Percentiles rank a stretch among this genome's conserved stretches.
Evolutionary conservation across 441 rosid genomes (phyloP).

Genomic region (Corymbia calophylla): DNA sequence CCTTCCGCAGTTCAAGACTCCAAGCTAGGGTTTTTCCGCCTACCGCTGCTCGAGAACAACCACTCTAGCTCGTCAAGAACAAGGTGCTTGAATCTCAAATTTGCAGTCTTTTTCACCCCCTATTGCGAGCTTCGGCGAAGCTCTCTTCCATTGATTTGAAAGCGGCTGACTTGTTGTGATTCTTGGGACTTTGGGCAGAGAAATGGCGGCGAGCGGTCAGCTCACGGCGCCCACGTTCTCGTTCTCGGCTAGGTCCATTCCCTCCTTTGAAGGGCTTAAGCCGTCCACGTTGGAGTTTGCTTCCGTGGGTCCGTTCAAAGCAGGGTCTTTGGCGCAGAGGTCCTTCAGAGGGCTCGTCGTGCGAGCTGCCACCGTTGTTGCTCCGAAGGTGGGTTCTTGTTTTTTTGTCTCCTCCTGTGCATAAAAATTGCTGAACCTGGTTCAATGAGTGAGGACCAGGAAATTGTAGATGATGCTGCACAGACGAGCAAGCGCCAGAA

Average conservation of each 20-base stretch:
- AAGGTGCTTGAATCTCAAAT: neutral
- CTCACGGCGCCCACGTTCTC: conserved; percentile 49
- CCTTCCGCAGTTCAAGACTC: too few species aligned
- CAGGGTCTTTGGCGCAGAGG: conserved; percentile 25
- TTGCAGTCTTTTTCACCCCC: neutral
- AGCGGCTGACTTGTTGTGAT: neutral
- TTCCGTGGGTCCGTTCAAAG: conserved; percentile 32
- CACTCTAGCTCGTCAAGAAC: neutral
- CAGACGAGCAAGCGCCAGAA: conserved; percentile 39
- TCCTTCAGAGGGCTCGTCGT: conserved; percentile 52
- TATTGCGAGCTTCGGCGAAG: neutral
- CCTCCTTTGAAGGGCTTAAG: conserved; percentile 65
- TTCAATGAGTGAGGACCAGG: conserved; percentile 29
- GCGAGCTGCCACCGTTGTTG: conserved; percentile 71
- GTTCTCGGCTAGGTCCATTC: conserved; percentile 38
- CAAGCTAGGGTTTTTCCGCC: too few species aligned
- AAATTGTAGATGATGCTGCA: conserved; percentile 30
- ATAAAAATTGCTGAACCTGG: conserved; percentile 25
- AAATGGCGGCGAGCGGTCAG: conserved; percentile 64
- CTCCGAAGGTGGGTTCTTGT: conserved; percentile 64
- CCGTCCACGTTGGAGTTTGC: conserved; percentile 50
- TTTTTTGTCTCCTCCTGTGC: conserved; percentile 1
- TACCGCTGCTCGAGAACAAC: too few species aligned
- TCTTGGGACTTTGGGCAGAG: conserved; percentile 1
- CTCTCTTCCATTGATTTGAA: neutral